Base-by-base conservation (phyloP, 2,329 filamentous ascomycete species). In the Pseudocercospora eumusae region DNA sequence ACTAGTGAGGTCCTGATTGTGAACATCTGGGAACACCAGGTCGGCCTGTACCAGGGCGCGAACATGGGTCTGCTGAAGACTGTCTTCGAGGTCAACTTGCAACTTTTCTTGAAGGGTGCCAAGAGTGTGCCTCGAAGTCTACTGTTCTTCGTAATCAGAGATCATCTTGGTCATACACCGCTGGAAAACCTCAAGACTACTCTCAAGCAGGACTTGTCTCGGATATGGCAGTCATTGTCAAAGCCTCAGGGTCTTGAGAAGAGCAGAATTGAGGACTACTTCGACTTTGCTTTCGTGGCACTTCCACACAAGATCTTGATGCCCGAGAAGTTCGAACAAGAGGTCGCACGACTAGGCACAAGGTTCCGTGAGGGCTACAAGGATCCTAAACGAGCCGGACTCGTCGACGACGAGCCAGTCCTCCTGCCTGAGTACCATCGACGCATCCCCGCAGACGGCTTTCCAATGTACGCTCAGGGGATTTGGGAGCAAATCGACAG, bases 21-120 rank as follows among this genome's bases (percentile, higher is more conserved):
- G 77, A 99, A 99, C 75, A 96, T 99, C 69, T 99, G 95, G 95
- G 95, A 99, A 79, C 93, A 97, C 77, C 95, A 99, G 78, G 95
- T 99, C 65, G 95, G 95, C 53, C 78, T 99, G 76, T 99, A 99
- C 75, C 93, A 99, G 79, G 95, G 95, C 61, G 95, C 95, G 71
- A 99, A 99, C 77, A 99, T 99, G 95, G 95, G 95, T 8, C 79
- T 99, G 71, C 82, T 99, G 72, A 99, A 99, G 84, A 99, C 96
- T 0, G 95, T 99, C 3, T 99, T 99, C 71, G 95, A 99, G 80
- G 95, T 99, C 77, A 99, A 99, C 75, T 77, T 99, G 75, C 93
- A 98, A 78, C 83, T 99, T 27, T 99, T 99, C 78, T 82, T 98
- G 70, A 97, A 97, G 81, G 93, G 97, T 76, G 92, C 88, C 77